Evolutionary conservation across 106 monocot genomes (phyloP), one percentile per base, ranked within the genome.

Genomic region (Dioscorea alata): DNA sequence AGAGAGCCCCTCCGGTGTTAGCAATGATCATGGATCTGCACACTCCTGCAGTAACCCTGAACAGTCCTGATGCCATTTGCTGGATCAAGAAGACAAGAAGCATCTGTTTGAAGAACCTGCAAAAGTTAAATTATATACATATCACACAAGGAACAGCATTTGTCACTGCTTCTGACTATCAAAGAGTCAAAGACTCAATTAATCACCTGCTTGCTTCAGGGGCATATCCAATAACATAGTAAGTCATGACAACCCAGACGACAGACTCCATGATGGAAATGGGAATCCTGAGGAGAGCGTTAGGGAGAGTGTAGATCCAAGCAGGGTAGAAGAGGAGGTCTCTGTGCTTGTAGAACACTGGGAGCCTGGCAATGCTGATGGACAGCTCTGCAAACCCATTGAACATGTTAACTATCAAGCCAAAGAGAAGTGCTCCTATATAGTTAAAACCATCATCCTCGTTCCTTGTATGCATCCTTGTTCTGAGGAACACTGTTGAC

Each of bases 321-420:
- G 93, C 76, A 4, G 88, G 93, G 52, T 86, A 79, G 70, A 93
- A 86, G 74, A 86, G 84, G 34, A 89, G 81, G 69, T 89, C 86
- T 56, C 93, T 81, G 12, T 93, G 93, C 64, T 93, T 93, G 84
- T 77, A 93, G 77, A 93, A 93, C 54, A 93, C 88, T 5, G 86
- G 93, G 4, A 93, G 79, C 65, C 86, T 81, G 6, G 42, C 6
- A 51, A 93, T 84, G 49, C 78, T 68, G 25, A 93, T 68, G 21
- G 89, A 66, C 12, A 86, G 79, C 67, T 93, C 93, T 33, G 89
- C 81, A 59, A 86, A 86, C 8, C 86, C 86, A 48, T 86, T 89
- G 69, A 93, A 89, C 78, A 86, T 79, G 76, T 83, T 83, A 51
- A 84, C 69, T 4, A 86, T 68, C 73, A 93, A 35, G 16, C 76